Base-by-base conservation (phyloP, 106 monocot species). In the Acorus calamus region DNA sequence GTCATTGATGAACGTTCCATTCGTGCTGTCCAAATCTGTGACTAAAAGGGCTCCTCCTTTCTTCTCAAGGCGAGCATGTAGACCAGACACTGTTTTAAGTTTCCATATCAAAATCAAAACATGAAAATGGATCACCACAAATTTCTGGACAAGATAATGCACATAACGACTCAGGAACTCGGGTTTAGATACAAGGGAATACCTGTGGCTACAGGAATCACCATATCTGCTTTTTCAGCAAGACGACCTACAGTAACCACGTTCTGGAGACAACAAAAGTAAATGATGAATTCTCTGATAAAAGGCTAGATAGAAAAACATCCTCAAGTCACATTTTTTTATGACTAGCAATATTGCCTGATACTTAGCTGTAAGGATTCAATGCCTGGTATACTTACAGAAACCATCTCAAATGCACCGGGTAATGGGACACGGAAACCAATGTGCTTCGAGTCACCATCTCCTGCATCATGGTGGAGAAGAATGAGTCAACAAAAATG, bases 171-270 rank as follows among this genome's bases (percentile, higher is more conserved):
- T 8, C 28, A 44, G 9, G n/a, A 11, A 46, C 4, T 47, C 4
- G 55, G 8, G 52, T 43, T 46, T 14, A 5, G 2, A 56, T 44
- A 47, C 7, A n/a, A 61, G 11, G 3, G 13, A 62, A 9, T 77
- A 83, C 87, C 87, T 64, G 87, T 87, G 11, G 87, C 86, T 14
- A 87, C 71, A 44, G 83, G 80, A 65, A 83, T 76, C 7, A 83
- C 83, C 61, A 83, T 60, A 67, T 83, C 73, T 50, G 77, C 87
- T 72, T 87, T 79, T 44, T 83, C 83, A 46, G 79, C 67, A 69
- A 80, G 54, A 0, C 87, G 73, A 2, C 83, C 87, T 43, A 87
- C 79, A 44, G 78, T 83, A 64, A 87, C 80, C 48, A 68, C 66
- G 72, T 71, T 56, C 83, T 87, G 46, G 11, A 63, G 6, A 70